A percentile compares a stretch with the other conserved stretches of the same genome.
phyloP scores from a whole-genome alignment of 495 filamentous ascomycete genomes.

The Daldinia bambusicola region DNA sequence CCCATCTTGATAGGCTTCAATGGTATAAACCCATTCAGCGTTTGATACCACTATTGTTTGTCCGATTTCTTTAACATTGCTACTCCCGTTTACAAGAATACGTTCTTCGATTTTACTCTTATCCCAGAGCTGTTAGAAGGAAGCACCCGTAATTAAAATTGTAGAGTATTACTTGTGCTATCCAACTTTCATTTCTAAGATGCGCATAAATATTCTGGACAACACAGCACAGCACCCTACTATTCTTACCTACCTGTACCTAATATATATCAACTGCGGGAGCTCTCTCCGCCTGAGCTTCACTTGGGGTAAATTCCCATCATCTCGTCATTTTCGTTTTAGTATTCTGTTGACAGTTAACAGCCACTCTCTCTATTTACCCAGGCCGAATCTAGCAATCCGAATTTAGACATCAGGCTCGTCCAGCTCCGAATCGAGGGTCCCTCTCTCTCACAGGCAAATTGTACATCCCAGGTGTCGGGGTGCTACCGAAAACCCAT shows the following conservation, averaged over 20 bases:
- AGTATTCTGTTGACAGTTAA: neutral
- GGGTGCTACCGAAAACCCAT: slow-evolving; percentile 16
- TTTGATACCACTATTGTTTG: neutral
- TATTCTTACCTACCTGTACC: too few species aligned
- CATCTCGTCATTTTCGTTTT: slow-evolving; percentile 8
- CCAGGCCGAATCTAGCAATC: slow-evolving; percentile 27
- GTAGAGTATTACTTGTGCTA: neutral
- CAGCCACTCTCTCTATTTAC: slow-evolving; percentile 16
- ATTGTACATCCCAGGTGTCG: neutral
- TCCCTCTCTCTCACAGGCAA: slow-evolving; percentile 23
- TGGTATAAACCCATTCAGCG: neutral
- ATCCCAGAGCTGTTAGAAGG: neutral
- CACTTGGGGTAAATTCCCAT: slow-evolving; percentile 21
- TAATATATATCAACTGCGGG: slow-evolving; percentile 19
- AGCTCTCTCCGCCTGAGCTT: slow-evolving; percentile 19
- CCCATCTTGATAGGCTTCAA: slow-evolving; percentile 22
- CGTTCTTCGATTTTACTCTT: neutral
- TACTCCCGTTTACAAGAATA: neutral
- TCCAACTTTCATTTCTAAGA: neutral
- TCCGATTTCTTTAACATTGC: neutral
- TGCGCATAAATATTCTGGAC: neutral
- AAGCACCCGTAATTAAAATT: neutral
- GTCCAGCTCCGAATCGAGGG: slow-evolving; percentile 18
- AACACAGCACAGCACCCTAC: slow-evolving; percentile 7
- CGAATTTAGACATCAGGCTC: neutral